phyloP scores from a whole-genome alignment of 495 filamentous ascomycete genomes.

The Penicillium angulare region DNA sequence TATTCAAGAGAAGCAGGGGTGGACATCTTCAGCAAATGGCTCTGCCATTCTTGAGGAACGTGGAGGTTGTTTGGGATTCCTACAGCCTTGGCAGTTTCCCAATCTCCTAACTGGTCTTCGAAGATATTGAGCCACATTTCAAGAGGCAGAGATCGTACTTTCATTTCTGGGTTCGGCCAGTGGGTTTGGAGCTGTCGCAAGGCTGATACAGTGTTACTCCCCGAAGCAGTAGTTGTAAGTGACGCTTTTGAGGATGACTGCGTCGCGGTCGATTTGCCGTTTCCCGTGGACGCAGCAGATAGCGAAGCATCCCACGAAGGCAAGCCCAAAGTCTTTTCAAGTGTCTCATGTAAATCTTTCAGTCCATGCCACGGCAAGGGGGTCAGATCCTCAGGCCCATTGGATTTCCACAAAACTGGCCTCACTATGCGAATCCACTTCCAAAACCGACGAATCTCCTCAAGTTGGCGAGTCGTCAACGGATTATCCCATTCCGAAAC shows the following conservation, averaged over 20 bases:
- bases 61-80: slow-evolving; percentile 74
- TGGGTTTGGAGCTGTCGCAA: slow-evolving; percentile 40
- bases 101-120: slow-evolving; percentile 73
- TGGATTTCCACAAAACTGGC: slow-evolving; percentile 73
- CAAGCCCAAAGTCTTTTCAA: slow-evolving; percentile 53
- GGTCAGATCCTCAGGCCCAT: slow-evolving; percentile 45
- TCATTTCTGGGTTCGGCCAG: slow-evolving; percentile 20
- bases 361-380: slow-evolving; percentile 65
- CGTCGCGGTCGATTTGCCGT: neutral
- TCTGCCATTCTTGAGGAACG: slow-evolving; percentile 73
- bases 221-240: slow-evolving; percentile 53
- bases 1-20: slow-evolving; percentile 68
- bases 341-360: slow-evolving; percentile 59
- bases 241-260: slow-evolving; percentile 4
- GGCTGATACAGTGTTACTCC: slow-evolving; percentile 57
- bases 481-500: slow-evolving; percentile 82
- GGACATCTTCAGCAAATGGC: slow-evolving; percentile 46
- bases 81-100: slow-evolving; percentile 81
- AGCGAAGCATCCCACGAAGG: slow-evolving; percentile 17
- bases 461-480: slow-evolving; percentile 76
- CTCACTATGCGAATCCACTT: slow-evolving; percentile 72
- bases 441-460: slow-evolving; percentile 77
- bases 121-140: slow-evolving; percentile 90
- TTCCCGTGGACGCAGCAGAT: neutral
- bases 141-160: slow-evolving; percentile 56